phyloP scores from a whole-genome alignment of 2,329 filamentous ascomycete species.

The Zymoseptoria crescenta region DNA sequence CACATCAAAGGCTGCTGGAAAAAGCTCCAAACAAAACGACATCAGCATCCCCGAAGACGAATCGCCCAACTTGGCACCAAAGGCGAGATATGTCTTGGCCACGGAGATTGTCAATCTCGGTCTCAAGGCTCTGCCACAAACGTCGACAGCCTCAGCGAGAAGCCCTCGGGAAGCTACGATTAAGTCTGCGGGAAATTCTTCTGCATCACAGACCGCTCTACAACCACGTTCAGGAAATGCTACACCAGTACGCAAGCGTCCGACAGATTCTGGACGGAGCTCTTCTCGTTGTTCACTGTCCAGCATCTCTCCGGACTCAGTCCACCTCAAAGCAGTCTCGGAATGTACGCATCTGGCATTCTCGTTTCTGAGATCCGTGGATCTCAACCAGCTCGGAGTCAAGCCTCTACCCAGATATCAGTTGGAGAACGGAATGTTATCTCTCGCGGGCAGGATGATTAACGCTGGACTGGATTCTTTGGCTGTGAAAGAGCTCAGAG shows the following conservation, averaged over 20 bases:
- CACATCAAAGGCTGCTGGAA: neutral
- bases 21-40: constrained; percentile 10
- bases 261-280: neutral
- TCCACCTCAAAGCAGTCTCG: constrained; percentile 40
- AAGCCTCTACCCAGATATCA: constrained; percentile 56
- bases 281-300: neutral
- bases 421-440: constrained; percentile 65
- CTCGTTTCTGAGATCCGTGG: constrained; percentile 52
- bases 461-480: constrained; percentile 57
- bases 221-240: constrained; percentile 40
- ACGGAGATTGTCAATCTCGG: constrained; percentile 65
- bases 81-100: constrained; percentile 59
- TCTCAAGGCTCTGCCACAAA: constrained; percentile 61
- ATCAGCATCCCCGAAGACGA: constrained; percentile 33
- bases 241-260: constrained; percentile 42
- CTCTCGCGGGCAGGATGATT: constrained; percentile 59
- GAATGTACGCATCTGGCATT: constrained; percentile 66
- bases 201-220: constrained; percentile 20
- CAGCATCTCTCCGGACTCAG: neutral
- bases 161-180: neutral
- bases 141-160: constrained; percentile 43
- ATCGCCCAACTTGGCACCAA: constrained; percentile 38
- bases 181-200: neutral
- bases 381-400: constrained; percentile 44
- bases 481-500: constrained; percentile 59